Conservation (phyloP, 495 filamentous ascomycete species). For the Immersiella caudata region DNA sequence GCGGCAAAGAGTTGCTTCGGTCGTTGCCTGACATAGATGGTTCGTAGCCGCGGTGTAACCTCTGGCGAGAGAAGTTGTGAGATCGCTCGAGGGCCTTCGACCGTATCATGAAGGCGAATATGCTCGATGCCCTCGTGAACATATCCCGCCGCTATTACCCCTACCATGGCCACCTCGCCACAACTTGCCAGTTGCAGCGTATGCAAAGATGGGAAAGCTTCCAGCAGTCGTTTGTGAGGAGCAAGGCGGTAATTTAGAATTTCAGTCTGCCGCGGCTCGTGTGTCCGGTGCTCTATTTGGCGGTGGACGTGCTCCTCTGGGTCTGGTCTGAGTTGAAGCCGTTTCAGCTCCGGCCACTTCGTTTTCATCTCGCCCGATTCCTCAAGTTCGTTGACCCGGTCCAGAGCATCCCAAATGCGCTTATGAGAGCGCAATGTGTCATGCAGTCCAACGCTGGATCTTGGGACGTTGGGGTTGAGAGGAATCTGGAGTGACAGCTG, state of each 20-base stretch:
- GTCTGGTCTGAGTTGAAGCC: constrained; percentile 6
- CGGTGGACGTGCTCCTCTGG: not conserved
- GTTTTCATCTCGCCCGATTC: not conserved
- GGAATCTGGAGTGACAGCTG: constrained; percentile 7
- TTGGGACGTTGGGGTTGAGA: not conserved
- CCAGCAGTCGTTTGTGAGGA: not conserved
- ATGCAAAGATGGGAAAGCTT: constrained; percentile 4
- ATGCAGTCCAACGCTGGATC: not conserved
- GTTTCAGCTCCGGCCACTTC: not conserved
- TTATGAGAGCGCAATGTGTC: not conserved
- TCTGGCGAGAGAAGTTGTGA: not conserved
- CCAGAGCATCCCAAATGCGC: not conserved
- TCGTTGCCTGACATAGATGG: constrained; percentile 1
- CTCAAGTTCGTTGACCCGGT: not conserved
- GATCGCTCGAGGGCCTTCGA: not conserved
- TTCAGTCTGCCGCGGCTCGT: not conserved
- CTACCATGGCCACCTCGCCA: constrained; percentile 1
- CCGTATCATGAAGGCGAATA: not conserved
- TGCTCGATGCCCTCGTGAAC: constrained; percentile 1
- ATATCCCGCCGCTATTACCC: not conserved
- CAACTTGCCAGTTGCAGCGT: constrained; percentile 1
- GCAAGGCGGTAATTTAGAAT: constrained; percentile 4
- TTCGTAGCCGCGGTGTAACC: not conserved
- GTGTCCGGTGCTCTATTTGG: constrained; percentile 2
- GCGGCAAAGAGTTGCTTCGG: not conserved